phyloP scores from a whole-genome alignment of 257 asterid genomes.

The Nemophila menziesii region DNA sequence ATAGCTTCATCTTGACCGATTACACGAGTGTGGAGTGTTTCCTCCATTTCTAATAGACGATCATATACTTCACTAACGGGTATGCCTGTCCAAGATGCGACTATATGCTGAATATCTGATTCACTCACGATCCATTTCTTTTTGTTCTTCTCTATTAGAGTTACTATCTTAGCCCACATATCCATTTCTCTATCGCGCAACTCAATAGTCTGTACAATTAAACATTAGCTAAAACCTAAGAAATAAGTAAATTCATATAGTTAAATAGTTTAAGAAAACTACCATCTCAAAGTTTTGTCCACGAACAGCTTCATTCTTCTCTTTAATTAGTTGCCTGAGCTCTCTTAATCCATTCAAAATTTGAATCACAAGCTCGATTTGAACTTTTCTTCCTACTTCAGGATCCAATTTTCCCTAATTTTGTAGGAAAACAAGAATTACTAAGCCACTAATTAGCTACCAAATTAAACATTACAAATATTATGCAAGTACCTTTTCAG shows the following conservation, averaged over 20 bases:
- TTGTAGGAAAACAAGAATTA: constrained; percentile 6
- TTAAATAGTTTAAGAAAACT: too few relatives aligned
- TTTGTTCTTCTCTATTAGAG: constrained; percentile 76
- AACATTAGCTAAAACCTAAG: constrained; percentile 1
- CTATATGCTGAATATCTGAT: constrained; percentile 88
- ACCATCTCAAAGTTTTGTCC: constrained; percentile 97
- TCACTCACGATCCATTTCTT: constrained; percentile 83
- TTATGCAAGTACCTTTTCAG: constrained; percentile 52
- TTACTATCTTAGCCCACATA: constrained; percentile 77
- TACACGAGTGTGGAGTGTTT: constrained; percentile 55
- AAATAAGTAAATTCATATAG: not conserved
- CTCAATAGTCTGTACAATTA: constrained; percentile 65
- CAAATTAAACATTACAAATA: not conserved
- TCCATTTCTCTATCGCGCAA: constrained; percentile 98
- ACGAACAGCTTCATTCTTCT: constrained; percentile 91
- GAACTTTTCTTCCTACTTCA: constrained; percentile 85
- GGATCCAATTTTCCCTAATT: constrained; percentile 93
- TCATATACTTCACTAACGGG: constrained; percentile 94
- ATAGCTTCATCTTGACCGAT: constrained; percentile 64
- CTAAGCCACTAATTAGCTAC: not conserved
- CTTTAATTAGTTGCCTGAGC: constrained; percentile 91
- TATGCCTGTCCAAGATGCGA: constrained; percentile 94
- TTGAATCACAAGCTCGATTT: constrained; percentile 94
- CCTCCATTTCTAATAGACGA: constrained; percentile 94
- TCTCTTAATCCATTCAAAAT: constrained; percentile 86